Evolutionary conservation across 2,329 filamentous ascomycete genomes (phyloP).

Genomic region (Pestalotiopsis sp.): DNA sequence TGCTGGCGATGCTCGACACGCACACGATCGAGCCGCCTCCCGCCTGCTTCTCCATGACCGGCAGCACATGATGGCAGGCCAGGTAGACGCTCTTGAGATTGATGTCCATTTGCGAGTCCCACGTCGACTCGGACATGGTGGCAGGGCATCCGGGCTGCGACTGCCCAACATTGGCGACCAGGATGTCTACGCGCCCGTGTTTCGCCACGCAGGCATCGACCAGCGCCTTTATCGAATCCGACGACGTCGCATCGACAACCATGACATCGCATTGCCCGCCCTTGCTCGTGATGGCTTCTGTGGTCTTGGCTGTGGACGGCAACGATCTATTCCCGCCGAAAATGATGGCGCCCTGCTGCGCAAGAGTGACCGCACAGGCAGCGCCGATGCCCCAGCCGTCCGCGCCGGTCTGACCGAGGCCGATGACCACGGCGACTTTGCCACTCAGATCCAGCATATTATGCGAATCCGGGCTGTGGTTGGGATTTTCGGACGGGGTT

Average conservation of each 20-base stretch:
- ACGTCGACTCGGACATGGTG: conserved; percentile 47
- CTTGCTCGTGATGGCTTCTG: conserved; percentile 30
- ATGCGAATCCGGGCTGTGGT: neutral
- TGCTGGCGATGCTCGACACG: conserved; percentile 51
- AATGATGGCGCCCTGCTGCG: conserved; percentile 48
- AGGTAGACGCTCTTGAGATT: conserved; percentile 61
- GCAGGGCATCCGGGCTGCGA: conserved; percentile 55
- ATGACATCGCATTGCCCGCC: conserved; percentile 41
- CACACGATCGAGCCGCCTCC: conserved; percentile 46
- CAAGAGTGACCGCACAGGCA: conserved; percentile 49
- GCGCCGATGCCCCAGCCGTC: conserved; percentile 54
- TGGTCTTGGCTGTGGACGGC: conserved; percentile 37
- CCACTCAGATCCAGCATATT: conserved; percentile 35
- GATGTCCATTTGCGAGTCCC: conserved; percentile 55
- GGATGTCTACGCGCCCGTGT: conserved; percentile 60
- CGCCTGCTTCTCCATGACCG: conserved; percentile 55
- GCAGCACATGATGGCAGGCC: conserved; percentile 53
- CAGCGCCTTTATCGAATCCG: conserved; percentile 51
- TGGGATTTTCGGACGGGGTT: neutral
- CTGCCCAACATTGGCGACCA: conserved; percentile 63
- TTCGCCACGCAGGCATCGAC: conserved; percentile 53
- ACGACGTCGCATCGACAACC: conserved; percentile 53
- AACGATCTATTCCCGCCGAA: conserved; percentile 54
- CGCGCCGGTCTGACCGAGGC: conserved; percentile 45
- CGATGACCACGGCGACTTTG: conserved; percentile 48